Conservation (phyloP, 495 filamentous ascomycete genomes). For the Penicillium cosmopolitanum region DNA sequence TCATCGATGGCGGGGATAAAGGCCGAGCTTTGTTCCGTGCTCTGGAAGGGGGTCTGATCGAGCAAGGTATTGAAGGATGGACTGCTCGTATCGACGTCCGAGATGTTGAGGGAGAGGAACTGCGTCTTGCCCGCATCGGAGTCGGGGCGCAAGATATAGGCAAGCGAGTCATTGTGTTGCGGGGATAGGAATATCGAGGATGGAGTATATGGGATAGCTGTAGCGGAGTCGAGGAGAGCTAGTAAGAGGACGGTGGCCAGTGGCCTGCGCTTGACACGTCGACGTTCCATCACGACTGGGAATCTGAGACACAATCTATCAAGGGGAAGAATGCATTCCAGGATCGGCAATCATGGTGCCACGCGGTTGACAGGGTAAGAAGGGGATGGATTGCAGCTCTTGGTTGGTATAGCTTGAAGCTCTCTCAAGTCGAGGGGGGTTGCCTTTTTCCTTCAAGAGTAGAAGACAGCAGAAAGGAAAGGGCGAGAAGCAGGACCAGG, state of each 20-base stretch:
- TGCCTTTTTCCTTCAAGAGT: neutral
- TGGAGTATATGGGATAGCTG: conserved; percentile 72
- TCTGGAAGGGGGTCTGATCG: conserved; percentile 67
- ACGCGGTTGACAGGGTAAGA: conserved; percentile 26
- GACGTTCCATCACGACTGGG: conserved; percentile 25
- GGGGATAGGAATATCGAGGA: conserved; percentile 65
- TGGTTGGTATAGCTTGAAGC: neutral
- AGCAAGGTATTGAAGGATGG: conserved; percentile 60
- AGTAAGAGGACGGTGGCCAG: conserved; percentile 23
- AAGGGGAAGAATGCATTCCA: conserved; percentile 32
- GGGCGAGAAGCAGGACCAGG: neutral
- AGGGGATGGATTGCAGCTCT: neutral
- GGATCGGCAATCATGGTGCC: conserved; percentile 35
- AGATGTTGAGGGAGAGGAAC: conserved; percentile 68
- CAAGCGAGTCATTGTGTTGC: conserved; percentile 46
- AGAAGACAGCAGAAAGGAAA: neutral
- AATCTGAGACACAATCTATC: conserved; percentile 35
- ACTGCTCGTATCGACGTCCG: conserved; percentile 53
- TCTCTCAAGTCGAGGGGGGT: neutral
- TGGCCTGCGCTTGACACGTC: conserved; percentile 20
- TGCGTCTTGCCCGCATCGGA: conserved; percentile 42
- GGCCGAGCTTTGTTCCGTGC: conserved; percentile 42
- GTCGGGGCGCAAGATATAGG: conserved; percentile 64
- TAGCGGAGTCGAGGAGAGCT: conserved; percentile 23
- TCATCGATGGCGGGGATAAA: conserved; percentile 68